phyloP scores from a whole-genome alignment of 148 eudicot genomes.

The Simmondsia chinensis region DNA sequence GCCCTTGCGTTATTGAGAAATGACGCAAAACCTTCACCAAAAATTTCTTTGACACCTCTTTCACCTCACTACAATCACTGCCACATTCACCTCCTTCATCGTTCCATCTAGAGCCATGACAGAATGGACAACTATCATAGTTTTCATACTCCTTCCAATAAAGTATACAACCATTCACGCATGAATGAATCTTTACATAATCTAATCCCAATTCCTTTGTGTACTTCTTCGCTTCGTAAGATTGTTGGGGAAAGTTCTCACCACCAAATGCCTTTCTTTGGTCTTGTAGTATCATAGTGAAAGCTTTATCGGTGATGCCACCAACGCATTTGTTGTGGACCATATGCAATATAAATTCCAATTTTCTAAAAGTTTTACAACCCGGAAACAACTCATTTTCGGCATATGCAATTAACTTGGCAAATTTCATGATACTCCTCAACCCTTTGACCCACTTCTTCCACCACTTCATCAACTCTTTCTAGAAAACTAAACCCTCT shows the following conservation, averaged over 20 bases:
- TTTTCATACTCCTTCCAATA: conserved; percentile 1
- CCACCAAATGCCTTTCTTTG: neutral
- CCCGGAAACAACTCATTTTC: neutral
- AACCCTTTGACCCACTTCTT: neutral
- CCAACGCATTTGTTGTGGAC: neutral
- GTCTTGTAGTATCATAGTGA: neutral
- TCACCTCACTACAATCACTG: neutral
- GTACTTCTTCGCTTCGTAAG: neutral
- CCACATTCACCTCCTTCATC: neutral
- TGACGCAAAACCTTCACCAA: no score
- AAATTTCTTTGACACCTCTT: no score
- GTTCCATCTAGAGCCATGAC: neutral
- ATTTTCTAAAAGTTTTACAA: neutral
- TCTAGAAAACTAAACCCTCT: no score
- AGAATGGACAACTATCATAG: neutral
- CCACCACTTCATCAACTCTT: no score
- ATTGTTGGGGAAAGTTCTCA: neutral
- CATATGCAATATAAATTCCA: neutral
- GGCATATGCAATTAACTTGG: neutral
- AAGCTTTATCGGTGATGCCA: neutral
- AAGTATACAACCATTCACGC: conserved; percentile 1
- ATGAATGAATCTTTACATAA: neutral
- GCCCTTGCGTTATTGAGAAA: no score
- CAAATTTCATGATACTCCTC: neutral
- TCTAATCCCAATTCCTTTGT: neutral